A percentile compares a stretch with the other conserved stretches of the same genome.
These are phyloP conservation scores for Lithospermum erythrorhizon DNA, from an alignment of 257 asterid species.

Conservation along the genomic window DNA sequence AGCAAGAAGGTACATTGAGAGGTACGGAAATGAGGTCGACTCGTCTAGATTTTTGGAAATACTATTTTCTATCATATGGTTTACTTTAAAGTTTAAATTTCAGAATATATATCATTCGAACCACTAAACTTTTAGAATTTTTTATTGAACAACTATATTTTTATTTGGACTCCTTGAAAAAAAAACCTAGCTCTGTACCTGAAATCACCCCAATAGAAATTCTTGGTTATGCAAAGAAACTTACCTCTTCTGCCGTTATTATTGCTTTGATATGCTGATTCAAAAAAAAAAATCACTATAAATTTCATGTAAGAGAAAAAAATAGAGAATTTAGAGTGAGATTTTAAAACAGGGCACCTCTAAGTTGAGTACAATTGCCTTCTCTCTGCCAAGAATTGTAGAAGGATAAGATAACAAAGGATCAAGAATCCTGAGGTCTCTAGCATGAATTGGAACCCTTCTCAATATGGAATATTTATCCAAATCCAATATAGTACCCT, in stretches of 20 bases:
- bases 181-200: not conserved
- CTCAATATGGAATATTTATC: constrained; percentile 71
- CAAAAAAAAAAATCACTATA: constrained; percentile 4
- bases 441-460: constrained; percentile 60
- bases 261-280: constrained; percentile 92
- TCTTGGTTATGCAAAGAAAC: not conserved
- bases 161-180: no score
- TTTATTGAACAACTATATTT: no score
- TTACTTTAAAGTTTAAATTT: no score
- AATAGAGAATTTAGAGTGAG: not conserved
- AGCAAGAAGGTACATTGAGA: no score
- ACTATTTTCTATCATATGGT: no score
- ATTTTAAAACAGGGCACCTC: constrained; percentile 33
- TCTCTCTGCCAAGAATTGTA: constrained; percentile 70
- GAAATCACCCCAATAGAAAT: not conserved
- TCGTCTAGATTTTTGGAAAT: no score
- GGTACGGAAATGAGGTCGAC: no score
- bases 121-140: no score
- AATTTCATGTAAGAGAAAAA: not conserved
- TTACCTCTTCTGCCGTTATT: constrained; percentile 75
- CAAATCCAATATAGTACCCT: constrained; percentile 57
- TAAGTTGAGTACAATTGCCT: constrained; percentile 72
- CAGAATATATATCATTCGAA: no score
- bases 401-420: constrained; percentile 90
- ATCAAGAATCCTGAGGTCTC: constrained; percentile 87